Conservation (phyloP, 2,329 filamentous ascomycete species). For the Mycosphaerella sp. region DNA sequence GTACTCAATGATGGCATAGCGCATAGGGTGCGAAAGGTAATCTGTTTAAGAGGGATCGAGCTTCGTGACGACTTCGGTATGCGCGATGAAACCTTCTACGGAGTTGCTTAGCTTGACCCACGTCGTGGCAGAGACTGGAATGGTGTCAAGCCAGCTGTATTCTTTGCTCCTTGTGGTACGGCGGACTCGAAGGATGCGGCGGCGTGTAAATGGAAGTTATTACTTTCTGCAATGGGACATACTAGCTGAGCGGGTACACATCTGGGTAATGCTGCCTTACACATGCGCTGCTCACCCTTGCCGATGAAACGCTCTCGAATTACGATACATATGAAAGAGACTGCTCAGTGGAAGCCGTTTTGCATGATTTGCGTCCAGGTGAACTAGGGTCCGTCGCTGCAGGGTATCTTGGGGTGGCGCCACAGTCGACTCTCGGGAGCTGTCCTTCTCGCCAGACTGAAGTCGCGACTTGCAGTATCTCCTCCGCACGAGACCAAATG, state of each 20-base stretch:
- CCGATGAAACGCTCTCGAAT: slow-evolving; percentile 13
- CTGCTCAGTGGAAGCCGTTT: slow-evolving; percentile 2
- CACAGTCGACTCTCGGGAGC: slow-evolving; percentile 3
- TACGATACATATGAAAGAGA: slow-evolving; percentile 18
- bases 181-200: background rate
- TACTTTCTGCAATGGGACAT: slow-evolving; percentile 19
- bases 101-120: background rate
- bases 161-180: too few species aligned
- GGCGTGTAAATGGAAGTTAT: slow-evolving; percentile 5
- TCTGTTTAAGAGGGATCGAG: background rate
- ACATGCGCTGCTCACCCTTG: slow-evolving; percentile 11
- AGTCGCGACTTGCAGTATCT: background rate
- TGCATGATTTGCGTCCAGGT: background rate
- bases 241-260: slow-evolving; percentile 21
- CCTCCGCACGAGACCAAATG: background rate
- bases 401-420: slow-evolving; percentile 1
- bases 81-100: slow-evolving; percentile 4
- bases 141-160: too few species aligned
- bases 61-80: slow-evolving; percentile 7
- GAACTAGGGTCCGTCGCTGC: slow-evolving; percentile 6
- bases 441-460: background rate
- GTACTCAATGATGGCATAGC: too few species aligned
- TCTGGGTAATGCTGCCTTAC: slow-evolving; percentile 24
- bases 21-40: too few species aligned
- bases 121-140: too few species aligned